Base-by-base conservation (phyloP, 2,329 filamentous ascomycete genomes). In the Podosphaera fusca region DNA sequence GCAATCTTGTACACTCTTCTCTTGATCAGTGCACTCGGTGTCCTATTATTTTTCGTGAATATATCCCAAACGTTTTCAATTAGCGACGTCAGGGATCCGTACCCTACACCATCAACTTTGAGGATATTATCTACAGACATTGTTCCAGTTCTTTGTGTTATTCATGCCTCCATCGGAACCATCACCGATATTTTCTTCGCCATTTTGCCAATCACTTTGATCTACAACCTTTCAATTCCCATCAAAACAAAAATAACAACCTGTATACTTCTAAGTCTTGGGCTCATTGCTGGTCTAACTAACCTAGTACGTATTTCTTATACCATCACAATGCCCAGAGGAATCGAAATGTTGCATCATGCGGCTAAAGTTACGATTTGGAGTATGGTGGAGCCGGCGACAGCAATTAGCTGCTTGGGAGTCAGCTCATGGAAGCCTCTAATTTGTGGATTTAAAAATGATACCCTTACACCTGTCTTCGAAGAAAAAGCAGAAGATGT, bases 311-410 rank as follows among this genome's bases (percentile, higher is more conserved):
- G 60, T 12, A 59, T 62, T 21, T 45, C 57, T 36, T 62, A 58
- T 52, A 56, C 61, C 33, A 47, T 56, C 35, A 31, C 31, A 4
- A 58, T 60, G 1, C 46, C 46, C 31, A 36, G 56, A 0, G 56
- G 56, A 30, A 29, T 46, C 9, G 61, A 62, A 40, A 61, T 62
- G 56, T 55, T 61, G 12, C 61, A 54, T 56, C 56, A 57, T 31
- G 58, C 56, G 14, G 57, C 60, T 34, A 59, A 60, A 8, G 61
- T 62, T 2, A 55, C 58, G 12, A 59, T 62, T 46, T 62, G 60
- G 60, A 59, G 58, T 30, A 60, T 62, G 38, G 59, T 62, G 34
- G 61, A 62, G 50, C 61, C 61, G 1, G 58, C 58, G 30, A 58
- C 61, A 14, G 59, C 58, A 9, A 60, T 62, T 45, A 56, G 53